phyloP scores from a whole-genome alignment of 805 yeast genomes.

The Zygoascus bituminiphila region DNA sequence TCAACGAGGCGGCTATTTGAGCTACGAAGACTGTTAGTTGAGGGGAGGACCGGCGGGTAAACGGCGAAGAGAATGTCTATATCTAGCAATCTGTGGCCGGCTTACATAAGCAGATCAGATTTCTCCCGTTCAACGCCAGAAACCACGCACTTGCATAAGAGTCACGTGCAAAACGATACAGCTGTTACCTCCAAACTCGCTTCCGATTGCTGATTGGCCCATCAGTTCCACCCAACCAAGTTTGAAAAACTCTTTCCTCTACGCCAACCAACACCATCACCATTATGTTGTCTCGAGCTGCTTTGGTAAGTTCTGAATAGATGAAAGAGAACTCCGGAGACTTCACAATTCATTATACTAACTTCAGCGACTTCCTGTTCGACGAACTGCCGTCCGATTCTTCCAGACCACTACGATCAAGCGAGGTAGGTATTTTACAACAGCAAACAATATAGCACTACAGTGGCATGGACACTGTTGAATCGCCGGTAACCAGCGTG shows the following conservation, averaged over 20 bases:
- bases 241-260: neutral
- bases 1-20: too few species aligned
- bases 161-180: too few species aligned
- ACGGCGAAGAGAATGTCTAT: too few species aligned
- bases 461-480: too few species aligned
- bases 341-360: neutral
- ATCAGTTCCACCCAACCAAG: neutral
- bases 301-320: neutral
- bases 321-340: neutral
- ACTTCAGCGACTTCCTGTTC: conserved; percentile 3
- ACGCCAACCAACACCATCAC: neutral
- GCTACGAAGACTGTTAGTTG: too few species aligned
- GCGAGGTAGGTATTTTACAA: conserved; percentile 3
- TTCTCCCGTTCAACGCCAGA: too few species aligned
- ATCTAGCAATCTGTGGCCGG: too few species aligned
- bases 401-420: conserved; percentile 13
- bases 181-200: too few species aligned
- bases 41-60: too few species aligned
- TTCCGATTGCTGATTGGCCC: neutral
- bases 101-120: too few species aligned
- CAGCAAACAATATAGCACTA: neutral
- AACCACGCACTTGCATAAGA: too few species aligned
- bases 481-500: too few species aligned
- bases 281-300: conserved; percentile 1
- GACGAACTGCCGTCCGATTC: conserved; percentile 11